Percentiles rank a stretch among this genome's conserved stretches.
Conservation (phyloP, 2,329 filamentous ascomycete genomes). For the Emergomyces pasteurianus region DNA sequence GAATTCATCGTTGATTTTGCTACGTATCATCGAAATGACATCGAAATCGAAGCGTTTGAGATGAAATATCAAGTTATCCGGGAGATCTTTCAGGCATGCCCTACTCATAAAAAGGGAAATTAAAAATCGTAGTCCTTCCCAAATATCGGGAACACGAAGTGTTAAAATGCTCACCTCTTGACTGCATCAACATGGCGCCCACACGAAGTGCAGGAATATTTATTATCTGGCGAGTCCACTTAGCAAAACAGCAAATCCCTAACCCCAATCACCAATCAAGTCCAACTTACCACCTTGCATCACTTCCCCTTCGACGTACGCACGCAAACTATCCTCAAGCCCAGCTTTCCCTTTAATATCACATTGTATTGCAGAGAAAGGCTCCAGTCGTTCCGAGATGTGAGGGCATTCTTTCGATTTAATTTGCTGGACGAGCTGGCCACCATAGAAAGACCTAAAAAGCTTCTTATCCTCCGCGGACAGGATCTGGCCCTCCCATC, state of each 20-base stretch:
- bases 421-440: conserved; percentile 85
- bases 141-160: too few species aligned
- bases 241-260: conserved; percentile 8
- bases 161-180: conserved; percentile 48
- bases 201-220: conserved; percentile 91
- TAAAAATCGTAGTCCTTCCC: background rate
- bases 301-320: conserved; percentile 92
- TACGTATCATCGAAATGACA: conserved; percentile 57
- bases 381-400: conserved; percentile 79
- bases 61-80: conserved; percentile 91
- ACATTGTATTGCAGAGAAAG: conserved; percentile 89
- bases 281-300: conserved; percentile 66
- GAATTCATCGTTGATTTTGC: conserved; percentile 94
- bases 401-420: conserved; percentile 91
- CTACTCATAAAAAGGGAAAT: conserved; percentile 29
- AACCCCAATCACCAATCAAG: background rate
- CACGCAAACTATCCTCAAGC: conserved; percentile 75
- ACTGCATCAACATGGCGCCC: conserved; percentile 84
- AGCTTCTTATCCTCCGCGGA: conserved; percentile 54
- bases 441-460: conserved; percentile 79
- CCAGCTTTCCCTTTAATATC: conserved; percentile 86
- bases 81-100: conserved; percentile 82
- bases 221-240: conserved; percentile 57
- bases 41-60: conserved; percentile 52
- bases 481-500: conserved; percentile 72